A percentile compares a stretch with the other conserved stretches of the same genome.
These are phyloP conservation scores for Castanea mollissima DNA, from an alignment of 306 rosid genomes.

Conservation along the genomic window DNA sequence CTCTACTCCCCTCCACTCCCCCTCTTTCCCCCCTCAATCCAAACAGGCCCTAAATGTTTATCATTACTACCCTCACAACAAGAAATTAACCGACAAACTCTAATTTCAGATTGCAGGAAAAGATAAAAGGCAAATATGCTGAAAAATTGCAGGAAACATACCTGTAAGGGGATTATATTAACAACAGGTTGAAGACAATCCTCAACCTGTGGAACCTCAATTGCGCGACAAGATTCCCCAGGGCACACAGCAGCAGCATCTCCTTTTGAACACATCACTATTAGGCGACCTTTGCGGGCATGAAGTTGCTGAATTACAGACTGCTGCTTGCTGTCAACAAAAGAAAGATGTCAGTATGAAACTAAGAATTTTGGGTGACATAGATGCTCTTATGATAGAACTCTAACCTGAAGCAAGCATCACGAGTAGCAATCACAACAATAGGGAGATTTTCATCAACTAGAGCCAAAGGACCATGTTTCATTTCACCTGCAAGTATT, in stretches of 20 bases:
- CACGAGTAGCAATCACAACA: conserved; percentile 89
- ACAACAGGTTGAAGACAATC: conserved; percentile 99
- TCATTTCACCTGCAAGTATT: conserved; percentile 99
- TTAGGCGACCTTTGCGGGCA: conserved; percentile 95
- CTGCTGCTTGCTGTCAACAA: conserved; percentile 87
- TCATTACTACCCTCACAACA: background rate
- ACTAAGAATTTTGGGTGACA: conserved; percentile 20
- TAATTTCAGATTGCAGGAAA: background rate
- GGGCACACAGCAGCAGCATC: conserved; percentile 70
- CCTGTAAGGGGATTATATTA: conserved; percentile 92
- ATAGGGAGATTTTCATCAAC: conserved; percentile 94
- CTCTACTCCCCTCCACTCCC: too few species aligned
- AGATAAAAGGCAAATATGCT: background rate
- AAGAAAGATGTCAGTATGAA: conserved; percentile 23
- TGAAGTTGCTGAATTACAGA: conserved; percentile 97
- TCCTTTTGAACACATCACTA: conserved; percentile 89
- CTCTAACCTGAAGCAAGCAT: conserved; percentile 92
- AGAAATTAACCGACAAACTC: background rate
- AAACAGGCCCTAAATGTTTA: background rate
- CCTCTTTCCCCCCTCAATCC: too few species aligned
- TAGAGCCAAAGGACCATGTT: conserved; percentile 95
- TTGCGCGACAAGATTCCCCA: conserved; percentile 62
- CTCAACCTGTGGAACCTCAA: conserved; percentile 88
- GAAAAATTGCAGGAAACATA: conserved; percentile 16
- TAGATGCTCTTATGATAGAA: conserved; percentile 20